Base-by-base conservation (phyloP, 768 basidiomycete species). In the Mycena alexandri region DNA sequence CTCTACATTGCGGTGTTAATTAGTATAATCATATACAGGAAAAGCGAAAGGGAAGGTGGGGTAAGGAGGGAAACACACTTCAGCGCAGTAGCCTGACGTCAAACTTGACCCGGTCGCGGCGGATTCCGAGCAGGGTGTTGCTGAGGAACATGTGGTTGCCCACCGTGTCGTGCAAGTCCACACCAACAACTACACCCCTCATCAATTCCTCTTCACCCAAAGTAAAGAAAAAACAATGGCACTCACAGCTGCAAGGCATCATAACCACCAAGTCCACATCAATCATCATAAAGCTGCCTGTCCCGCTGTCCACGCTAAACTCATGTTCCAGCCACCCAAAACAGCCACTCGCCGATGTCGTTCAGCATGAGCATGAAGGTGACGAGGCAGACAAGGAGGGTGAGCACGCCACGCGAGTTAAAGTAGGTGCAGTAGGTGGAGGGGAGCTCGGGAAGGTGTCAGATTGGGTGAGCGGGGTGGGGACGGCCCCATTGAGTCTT, bases 241-340 rank as follows among this genome's bases (percentile, higher is more conserved):
- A 88, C 95, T 79, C 78, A 97, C 96, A 94, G 79, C 86, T 84
- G 80, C 96, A 98, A 3, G 95, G 95, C 87, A 95, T 98, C 72
- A 93, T 93, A 42, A 98, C 93, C 25, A 93, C 88, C 81, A 98
- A 79, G 80, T 99, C 97, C 60, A 99, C 86, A 77, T 99, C 98
- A 71, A 99, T 84, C 71, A 89, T 88, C 83, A 99, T 82, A 58
- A 83, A 89, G 67, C 85, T 88, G 13, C 79, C 78, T 41, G 84
- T 79, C 61, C 87, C 85, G 36, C 79, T 79, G 75, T 98, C 96
- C 57, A 99, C 91, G 70, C 89, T 90, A 79, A 98, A 99, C 75
- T 92, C 90, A 72, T 91, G 90, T 75, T 94, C 92, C 9, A 94
- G 92, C 88, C 95, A 96, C 48, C 97, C 97, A 87, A 93, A 99